These are phyloP conservation scores for Musa schizocarpa DNA, from an alignment of 176 grass and related monocot species.

Conservation along the genomic window DNA sequence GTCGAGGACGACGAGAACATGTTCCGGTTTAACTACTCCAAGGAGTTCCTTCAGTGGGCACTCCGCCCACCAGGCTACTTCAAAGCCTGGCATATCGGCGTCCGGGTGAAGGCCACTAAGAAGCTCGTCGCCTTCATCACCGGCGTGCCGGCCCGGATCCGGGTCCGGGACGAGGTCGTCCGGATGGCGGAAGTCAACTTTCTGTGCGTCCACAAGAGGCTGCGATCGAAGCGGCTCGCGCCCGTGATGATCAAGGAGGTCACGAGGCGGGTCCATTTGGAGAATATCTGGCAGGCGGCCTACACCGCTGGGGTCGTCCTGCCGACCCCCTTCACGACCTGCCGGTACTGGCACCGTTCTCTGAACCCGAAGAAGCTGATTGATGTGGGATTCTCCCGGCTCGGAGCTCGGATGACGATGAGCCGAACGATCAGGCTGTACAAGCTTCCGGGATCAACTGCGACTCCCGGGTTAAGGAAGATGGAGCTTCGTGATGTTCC, in stretches of 20 bases:
- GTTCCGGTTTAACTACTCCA: slow-evolving; percentile 99
- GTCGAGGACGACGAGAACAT: slow-evolving; percentile 99
- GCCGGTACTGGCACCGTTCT: slow-evolving; percentile 91
- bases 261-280: slow-evolving; percentile 78
- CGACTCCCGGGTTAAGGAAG: slow-evolving; percentile 74
- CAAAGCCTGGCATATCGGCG: slow-evolving; percentile 96
- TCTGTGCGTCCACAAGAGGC: slow-evolving; percentile 99
- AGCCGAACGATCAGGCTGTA: slow-evolving; percentile 88
- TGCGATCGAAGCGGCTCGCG: slow-evolving; percentile 96
- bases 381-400: slow-evolving; percentile 81
- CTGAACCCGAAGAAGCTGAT: slow-evolving; percentile 97
- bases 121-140: slow-evolving; percentile 96
- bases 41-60: slow-evolving; percentile 84
- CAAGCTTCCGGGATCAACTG: slow-evolving; percentile 68
- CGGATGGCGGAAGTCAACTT: slow-evolving; percentile 99
- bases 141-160: slow-evolving; percentile 88
- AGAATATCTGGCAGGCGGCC: slow-evolving; percentile 98
- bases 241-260: slow-evolving; percentile 98
- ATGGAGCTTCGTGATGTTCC: slow-evolving; percentile 93
- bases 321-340: slow-evolving; percentile 88
- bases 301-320: slow-evolving; percentile 90
- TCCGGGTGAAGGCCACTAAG: slow-evolving; percentile 70
- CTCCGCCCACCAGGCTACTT: slow-evolving; percentile 82
- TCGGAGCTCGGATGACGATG: slow-evolving; percentile 96
- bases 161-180: slow-evolving; percentile 55